These are phyloP conservation scores for Cymodocea nodosa DNA, from an alignment of 116 monocot genomes.

Conservation along the genomic window DNA sequence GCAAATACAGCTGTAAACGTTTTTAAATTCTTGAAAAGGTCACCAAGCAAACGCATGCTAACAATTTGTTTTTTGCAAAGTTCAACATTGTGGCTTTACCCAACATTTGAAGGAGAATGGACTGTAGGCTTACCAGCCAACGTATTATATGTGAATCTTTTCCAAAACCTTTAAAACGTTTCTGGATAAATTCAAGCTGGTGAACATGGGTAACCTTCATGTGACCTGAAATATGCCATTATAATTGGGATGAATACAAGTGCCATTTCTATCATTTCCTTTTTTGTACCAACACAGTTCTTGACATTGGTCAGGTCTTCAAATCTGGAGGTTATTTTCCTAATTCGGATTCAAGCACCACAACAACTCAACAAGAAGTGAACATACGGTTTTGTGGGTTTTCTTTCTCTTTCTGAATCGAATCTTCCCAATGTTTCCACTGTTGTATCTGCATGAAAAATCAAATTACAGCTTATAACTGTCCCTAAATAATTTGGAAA, in stretches of 20 bases:
- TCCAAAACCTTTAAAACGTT: slow-evolving; percentile 16
- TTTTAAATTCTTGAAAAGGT: background rate
- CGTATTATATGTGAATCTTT: slow-evolving; percentile 7
- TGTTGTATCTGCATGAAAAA: slow-evolving; percentile 19
- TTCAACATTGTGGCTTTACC: background rate
- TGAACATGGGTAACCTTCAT: slow-evolving; percentile 7
- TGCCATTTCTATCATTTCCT: no score
- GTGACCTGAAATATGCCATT: slow-evolving; percentile 3
- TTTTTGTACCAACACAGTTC: no score
- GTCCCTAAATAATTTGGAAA: background rate
- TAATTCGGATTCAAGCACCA: background rate
- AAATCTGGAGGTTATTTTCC: background rate
- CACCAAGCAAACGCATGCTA: background rate
- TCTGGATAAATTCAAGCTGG: slow-evolving; percentile 26
- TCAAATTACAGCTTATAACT: background rate
- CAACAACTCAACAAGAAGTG: background rate
- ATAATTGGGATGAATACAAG: no score
- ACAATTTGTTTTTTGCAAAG: background rate
- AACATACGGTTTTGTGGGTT: slow-evolving; percentile 1
- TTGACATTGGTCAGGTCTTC: no score
- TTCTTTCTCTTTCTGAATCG: background rate
- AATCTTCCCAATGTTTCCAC: slow-evolving; percentile 41
- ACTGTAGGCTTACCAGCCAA: slow-evolving; percentile 2
- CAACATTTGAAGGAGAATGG: background rate
- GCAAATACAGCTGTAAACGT: background rate